Percentiles rank a stretch among this genome's conserved stretches.
These are phyloP conservation scores for Allantophomopsis cytisporea DNA, from an alignment of 2,329 filamentous ascomycete genomes.

Conservation along the genomic window DNA sequence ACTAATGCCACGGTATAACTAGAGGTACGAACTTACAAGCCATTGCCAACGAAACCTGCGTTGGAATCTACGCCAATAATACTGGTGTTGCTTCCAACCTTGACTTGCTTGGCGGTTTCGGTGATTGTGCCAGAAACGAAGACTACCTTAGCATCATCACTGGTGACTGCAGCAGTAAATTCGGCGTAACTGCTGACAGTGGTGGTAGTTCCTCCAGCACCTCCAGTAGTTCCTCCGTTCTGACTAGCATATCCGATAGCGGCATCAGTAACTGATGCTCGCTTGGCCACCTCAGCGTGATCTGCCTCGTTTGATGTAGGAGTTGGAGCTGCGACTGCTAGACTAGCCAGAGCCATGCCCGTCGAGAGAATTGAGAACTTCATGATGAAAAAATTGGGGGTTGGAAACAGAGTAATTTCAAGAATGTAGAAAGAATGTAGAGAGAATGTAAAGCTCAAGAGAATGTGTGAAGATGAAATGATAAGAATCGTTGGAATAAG, in stretches of 20 bases:
- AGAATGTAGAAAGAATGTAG: too few relatives aligned
- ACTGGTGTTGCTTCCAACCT: conserved; percentile 33
- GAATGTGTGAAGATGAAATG: too few relatives aligned
- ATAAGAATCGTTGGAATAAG: too few relatives aligned
- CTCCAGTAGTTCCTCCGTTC: conserved; percentile 38
- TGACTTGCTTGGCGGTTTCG: conserved; percentile 24
- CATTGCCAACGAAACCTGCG: conserved; percentile 8
- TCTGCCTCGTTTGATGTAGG: conserved; percentile 26
- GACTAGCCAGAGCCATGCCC: conserved; percentile 29
- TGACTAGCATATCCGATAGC: conserved; percentile 27
- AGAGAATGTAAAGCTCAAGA: too few relatives aligned
- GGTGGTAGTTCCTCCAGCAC: conserved; percentile 36
- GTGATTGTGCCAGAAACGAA: conserved; percentile 30
- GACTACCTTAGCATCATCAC: conserved; percentile 29
- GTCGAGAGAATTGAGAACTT: conserved; percentile 31
- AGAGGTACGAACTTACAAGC: conserved; percentile 13
- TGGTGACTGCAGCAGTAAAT: conserved; percentile 33
- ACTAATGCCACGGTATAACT: conserved; percentile 14
- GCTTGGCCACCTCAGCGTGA: conserved; percentile 24
- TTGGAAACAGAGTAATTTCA: too few relatives aligned
- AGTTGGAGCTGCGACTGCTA: conserved; percentile 34
- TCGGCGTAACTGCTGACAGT: conserved; percentile 36
- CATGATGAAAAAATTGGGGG: conserved; percentile 25
- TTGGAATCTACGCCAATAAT: conserved; percentile 29
- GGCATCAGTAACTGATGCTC: conserved; percentile 19